Percentiles rank a stretch among this genome's conserved stretches.
Evolutionary conservation across 2,329 filamentous ascomycete species (phyloP).

Genomic region (Fusarium sp.): DNA sequence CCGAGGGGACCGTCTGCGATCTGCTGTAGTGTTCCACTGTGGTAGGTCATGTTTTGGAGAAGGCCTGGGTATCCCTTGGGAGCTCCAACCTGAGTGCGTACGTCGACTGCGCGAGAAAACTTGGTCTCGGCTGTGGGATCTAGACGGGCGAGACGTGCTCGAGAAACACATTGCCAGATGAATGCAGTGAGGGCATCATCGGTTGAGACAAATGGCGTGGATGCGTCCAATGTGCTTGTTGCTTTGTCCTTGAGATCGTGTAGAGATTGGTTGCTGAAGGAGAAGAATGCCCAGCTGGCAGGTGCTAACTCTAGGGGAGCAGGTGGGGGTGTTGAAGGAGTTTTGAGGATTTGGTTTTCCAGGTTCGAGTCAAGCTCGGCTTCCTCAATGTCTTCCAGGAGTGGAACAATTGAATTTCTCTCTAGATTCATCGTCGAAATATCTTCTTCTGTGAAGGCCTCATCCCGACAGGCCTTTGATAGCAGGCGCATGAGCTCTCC

Average conservation of each 20-base stretch:
- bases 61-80: slow-evolving; percentile 60
- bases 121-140: slow-evolving; percentile 37
- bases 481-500: slow-evolving; percentile 60
- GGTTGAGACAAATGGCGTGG: slow-evolving; percentile 58
- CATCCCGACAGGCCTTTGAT: slow-evolving; percentile 59
- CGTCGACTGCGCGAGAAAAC: slow-evolving; percentile 63
- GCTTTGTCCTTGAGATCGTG: slow-evolving; percentile 55
- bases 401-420: slow-evolving; percentile 52
- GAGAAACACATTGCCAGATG: slow-evolving; percentile 60
- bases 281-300: slow-evolving; percentile 59
- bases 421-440: slow-evolving; percentile 55
- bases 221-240: slow-evolving; percentile 23
- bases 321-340: slow-evolving; percentile 26
- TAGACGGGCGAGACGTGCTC: slow-evolving; percentile 54
- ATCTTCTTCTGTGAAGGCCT: slow-evolving; percentile 60
- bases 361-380: slow-evolving; percentile 52
- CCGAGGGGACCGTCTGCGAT: slow-evolving; percentile 50
- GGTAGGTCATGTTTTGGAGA: slow-evolving; percentile 59
- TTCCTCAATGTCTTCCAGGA: slow-evolving; percentile 56
- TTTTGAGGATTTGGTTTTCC: slow-evolving; percentile 49
- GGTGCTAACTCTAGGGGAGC: slow-evolving; percentile 34
- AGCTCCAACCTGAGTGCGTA: slow-evolving; percentile 56
- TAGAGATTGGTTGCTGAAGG: slow-evolving; percentile 54
- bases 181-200: slow-evolving; percentile 66
- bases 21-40: slow-evolving; percentile 45